phyloP scores from a whole-genome alignment of 805 yeast genomes.

The Maudiozyma barnettii region DNA sequence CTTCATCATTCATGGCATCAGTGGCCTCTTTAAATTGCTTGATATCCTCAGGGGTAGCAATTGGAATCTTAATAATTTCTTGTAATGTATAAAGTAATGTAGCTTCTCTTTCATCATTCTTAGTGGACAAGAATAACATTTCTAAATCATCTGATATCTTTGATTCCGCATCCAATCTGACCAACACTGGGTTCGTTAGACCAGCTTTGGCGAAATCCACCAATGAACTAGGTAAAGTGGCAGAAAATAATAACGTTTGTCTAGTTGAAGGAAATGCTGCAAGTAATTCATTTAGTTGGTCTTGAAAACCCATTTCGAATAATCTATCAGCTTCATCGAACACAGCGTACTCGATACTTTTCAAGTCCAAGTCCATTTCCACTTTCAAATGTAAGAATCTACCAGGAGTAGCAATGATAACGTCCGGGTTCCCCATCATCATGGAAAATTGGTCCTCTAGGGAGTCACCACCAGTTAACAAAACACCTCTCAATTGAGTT shows the following conservation, averaged over 20 bases:
- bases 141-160: slow-evolving; percentile 85
- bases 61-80: slow-evolving; percentile 75
- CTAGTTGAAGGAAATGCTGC: slow-evolving; percentile 74
- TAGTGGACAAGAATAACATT: slow-evolving; percentile 76
- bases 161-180: slow-evolving; percentile 85
- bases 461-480: slow-evolving; percentile 97
- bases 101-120: slow-evolving; percentile 83
- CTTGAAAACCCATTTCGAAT: slow-evolving; percentile 93
- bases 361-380: slow-evolving; percentile 85
- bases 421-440: slow-evolving; percentile 92
- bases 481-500: slow-evolving; percentile 68
- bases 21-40: slow-evolving; percentile 42
- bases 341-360: slow-evolving; percentile 77
- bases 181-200: slow-evolving; percentile 79
- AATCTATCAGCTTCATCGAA: slow-evolving; percentile 97
- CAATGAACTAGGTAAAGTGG: slow-evolving; percentile 84
- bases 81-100: slow-evolving; percentile 68
- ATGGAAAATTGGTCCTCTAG: slow-evolving; percentile 89
- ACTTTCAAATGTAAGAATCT: slow-evolving; percentile 90
- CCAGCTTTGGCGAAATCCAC: slow-evolving; percentile 99
- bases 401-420: slow-evolving; percentile 95
- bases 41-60: slow-evolving; percentile 62
- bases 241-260: slow-evolving; percentile 86
- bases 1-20: slow-evolving; percentile 39
- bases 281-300: slow-evolving; percentile 80